Conservation (phyloP, 192 early-diverging fungal genomes). For the Anaeromyces robustus region DNA sequence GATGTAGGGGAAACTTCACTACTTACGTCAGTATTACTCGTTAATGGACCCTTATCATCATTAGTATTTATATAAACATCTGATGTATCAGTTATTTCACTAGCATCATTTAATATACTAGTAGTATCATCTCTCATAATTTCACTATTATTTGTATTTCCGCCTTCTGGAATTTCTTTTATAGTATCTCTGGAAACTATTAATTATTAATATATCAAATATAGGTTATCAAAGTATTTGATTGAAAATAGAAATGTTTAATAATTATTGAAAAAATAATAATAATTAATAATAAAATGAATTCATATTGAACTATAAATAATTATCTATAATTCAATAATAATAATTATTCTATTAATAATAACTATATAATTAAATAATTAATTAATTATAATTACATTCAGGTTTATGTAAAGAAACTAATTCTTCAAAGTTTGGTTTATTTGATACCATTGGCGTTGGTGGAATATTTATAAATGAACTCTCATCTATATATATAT, state of each 20-base stretch:
- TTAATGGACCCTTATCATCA: background rate
- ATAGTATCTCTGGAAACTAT: background rate
- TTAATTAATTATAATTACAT: background rate
- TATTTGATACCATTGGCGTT: background rate
- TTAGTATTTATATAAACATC: background rate
- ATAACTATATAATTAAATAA: too few species aligned
- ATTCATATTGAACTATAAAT: too few species aligned
- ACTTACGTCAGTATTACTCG: background rate
- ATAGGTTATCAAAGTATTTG: too few species aligned
- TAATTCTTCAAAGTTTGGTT: background rate
- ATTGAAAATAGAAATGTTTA: too few species aligned
- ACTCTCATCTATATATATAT: background rate
- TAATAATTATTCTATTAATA: too few species aligned
- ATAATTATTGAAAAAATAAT: too few species aligned
- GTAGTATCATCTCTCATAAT: background rate
- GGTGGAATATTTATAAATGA: background rate
- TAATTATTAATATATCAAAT: too few species aligned
- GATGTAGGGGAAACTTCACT: background rate
- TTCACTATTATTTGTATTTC: background rate
- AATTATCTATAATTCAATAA: too few species aligned
- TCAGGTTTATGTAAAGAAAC: background rate
- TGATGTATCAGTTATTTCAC: background rate
- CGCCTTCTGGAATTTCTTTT: background rate
- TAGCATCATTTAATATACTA: background rate
- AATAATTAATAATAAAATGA: too few species aligned